Conservation (phyloP, 1,139 yeast species). For the Suhomyces panamericanus region DNA sequence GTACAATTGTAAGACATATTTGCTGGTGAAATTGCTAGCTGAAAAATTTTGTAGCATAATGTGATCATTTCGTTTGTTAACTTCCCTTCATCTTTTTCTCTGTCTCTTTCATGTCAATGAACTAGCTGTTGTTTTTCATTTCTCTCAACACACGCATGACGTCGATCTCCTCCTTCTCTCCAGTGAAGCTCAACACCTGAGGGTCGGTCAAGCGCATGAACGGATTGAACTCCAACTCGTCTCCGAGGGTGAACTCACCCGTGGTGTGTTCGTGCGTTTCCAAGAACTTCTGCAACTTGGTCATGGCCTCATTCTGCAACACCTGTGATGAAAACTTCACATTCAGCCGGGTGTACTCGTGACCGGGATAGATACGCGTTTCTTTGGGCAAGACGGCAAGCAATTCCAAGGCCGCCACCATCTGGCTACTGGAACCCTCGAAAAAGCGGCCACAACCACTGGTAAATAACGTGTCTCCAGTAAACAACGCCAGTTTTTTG, state of each 20-base stretch:
- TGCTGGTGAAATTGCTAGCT: too few relatives aligned
- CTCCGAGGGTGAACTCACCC: constrained; percentile 80
- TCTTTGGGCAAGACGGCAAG: constrained; percentile 64
- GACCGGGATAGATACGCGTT: constrained; percentile 86
- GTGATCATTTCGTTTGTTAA: too few relatives aligned
- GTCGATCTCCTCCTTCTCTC: constrained; percentile 35
- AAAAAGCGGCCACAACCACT: constrained; percentile 97
- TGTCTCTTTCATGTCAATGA: background rate
- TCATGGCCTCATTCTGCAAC: constrained; percentile 55
- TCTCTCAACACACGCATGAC: constrained; percentile 70
- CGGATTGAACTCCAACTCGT: constrained; percentile 83
- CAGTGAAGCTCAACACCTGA: constrained; percentile 49
- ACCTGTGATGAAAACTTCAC: constrained; percentile 72
- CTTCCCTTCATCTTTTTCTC: too few relatives aligned
- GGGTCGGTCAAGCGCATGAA: constrained; percentile 76
- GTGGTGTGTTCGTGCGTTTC: constrained; percentile 67
- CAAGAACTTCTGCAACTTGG: constrained; percentile 52
- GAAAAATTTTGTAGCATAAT: too few relatives aligned
- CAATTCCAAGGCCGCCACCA: constrained; percentile 69
- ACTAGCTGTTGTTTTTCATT: constrained; percentile 59
- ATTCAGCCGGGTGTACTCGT: constrained; percentile 87
- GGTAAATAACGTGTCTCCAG: constrained; percentile 92
- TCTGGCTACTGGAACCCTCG: constrained; percentile 82
- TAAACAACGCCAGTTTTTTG: constrained; percentile 72
- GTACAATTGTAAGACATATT: too few relatives aligned